These are phyloP conservation scores for Bombardia bombarda DNA, from an alignment of 495 filamentous ascomycete genomes.

Conservation along the genomic window DNA sequence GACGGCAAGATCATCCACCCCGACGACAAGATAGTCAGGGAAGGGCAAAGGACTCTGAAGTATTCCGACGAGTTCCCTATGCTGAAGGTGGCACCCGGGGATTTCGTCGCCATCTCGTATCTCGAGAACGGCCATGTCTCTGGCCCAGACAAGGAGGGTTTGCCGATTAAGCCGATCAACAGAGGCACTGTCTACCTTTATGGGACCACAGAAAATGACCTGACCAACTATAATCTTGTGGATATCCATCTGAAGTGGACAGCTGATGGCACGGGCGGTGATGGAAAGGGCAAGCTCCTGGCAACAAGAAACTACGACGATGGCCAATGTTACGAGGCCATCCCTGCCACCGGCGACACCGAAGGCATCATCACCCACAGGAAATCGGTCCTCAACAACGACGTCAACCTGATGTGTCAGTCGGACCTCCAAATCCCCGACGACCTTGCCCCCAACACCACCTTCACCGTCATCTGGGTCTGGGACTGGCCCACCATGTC, in stretches of 20 bases:
- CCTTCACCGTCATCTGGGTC: slow-evolving; percentile 80
- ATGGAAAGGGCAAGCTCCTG: slow-evolving; percentile 64
- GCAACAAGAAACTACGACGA: slow-evolving; percentile 74
- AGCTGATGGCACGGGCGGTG: slow-evolving; percentile 64
- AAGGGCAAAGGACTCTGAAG: slow-evolving; percentile 27
- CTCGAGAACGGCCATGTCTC: slow-evolving; percentile 87
- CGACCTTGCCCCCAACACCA: slow-evolving; percentile 39
- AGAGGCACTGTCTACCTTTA: slow-evolving; percentile 76
- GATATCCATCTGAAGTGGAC: slow-evolving; percentile 71
- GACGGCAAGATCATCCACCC: slow-evolving; percentile 16
- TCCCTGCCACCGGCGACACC: slow-evolving; percentile 9
- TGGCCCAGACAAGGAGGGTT: slow-evolving; percentile 40
- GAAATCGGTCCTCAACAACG: slow-evolving; percentile 33
- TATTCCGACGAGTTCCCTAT: slow-evolving; percentile 48
- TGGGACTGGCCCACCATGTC: slow-evolving; percentile 72
- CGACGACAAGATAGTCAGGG: slow-evolving; percentile 33
- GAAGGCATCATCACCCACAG: slow-evolving; percentile 46
- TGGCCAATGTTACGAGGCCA: slow-evolving; percentile 71
- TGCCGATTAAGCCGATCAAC: slow-evolving; percentile 54
- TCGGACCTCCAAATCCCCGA: slow-evolving; percentile 62
- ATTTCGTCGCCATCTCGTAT: slow-evolving; percentile 64
- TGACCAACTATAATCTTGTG: slow-evolving; percentile 49
- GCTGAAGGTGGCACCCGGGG: slow-evolving; percentile 58
- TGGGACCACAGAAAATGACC: slow-evolving; percentile 55
- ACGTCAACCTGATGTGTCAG: slow-evolving; percentile 60